Conservation (phyloP, 2,329 filamentous ascomycete species). For the Pseudogymnoascus sp. region DNA sequence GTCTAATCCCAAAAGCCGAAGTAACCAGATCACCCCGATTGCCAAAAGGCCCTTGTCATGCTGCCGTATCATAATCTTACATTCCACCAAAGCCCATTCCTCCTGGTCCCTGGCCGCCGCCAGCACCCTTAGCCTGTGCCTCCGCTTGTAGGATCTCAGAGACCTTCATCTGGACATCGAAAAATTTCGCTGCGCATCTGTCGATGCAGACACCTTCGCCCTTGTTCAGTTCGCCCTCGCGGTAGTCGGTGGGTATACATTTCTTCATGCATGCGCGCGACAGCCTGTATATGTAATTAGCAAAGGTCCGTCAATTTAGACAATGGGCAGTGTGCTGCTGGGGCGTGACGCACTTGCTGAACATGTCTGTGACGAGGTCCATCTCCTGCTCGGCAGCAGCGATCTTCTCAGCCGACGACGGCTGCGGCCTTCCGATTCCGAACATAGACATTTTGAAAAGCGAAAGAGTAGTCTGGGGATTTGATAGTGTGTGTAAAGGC, state of each 20-base stretch:
- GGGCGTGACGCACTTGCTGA: constrained; percentile 67
- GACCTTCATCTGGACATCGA: constrained; percentile 96
- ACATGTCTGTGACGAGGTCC: constrained; percentile 96
- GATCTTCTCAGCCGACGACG: constrained; percentile 94
- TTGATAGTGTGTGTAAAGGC: background rate
- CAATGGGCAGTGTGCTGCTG: constrained; percentile 11
- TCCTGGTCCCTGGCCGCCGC: constrained; percentile 38
- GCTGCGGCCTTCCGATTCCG: constrained; percentile 68
- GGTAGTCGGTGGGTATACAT: constrained; percentile 87
- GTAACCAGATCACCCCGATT: constrained; percentile 2
- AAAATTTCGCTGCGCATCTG: constrained; percentile 95
- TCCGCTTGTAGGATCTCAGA: constrained; percentile 93
- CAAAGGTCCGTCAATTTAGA: background rate
- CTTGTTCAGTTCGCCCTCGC: constrained; percentile 95
- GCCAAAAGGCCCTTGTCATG: background rate
- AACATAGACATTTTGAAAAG: constrained; percentile 59
- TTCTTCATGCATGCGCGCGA: constrained; percentile 86
- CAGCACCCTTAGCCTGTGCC: constrained; percentile 58
- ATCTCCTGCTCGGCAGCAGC: constrained; percentile 93
- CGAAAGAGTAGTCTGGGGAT: background rate
- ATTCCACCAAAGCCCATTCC: constrained; percentile 41
- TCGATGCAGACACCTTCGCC: constrained; percentile 97
- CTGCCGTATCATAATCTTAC: constrained; percentile 26
- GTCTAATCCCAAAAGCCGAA: constrained; percentile 1
- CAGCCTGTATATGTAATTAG: constrained; percentile 47